Conservation (phyloP, 1,284 basidiomycete genomes). For the Abortiporus biennis region DNA sequence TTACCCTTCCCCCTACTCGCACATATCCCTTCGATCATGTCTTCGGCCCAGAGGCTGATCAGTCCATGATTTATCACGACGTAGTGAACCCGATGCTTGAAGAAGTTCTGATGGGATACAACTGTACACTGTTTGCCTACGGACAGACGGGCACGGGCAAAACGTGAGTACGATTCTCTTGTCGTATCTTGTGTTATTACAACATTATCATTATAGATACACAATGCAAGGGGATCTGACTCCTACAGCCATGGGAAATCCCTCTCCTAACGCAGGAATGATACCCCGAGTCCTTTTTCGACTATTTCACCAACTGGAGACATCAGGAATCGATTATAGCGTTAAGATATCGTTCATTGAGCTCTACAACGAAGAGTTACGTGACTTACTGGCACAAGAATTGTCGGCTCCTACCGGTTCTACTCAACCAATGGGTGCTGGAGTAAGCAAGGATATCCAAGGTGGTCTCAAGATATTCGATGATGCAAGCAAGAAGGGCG, state of each 20-base stretch:
- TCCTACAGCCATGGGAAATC: conserved; percentile 81
- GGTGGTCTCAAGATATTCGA: conserved; percentile 88
- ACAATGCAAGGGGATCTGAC: conserved; percentile 93
- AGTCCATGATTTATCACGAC: conserved; percentile 90
- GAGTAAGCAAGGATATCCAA: conserved; percentile 32
- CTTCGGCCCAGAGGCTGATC: conserved; percentile 96
- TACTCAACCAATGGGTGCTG: conserved; percentile 69
- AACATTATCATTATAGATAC: conserved; percentile 44
- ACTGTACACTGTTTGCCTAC: conserved; percentile 98
- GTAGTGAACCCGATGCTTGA: conserved; percentile 92
- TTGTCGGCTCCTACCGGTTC: conserved; percentile 55
- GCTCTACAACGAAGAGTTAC: conserved; percentile 99
- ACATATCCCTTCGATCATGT: conserved; percentile 92
- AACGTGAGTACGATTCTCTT: conserved; percentile 63
- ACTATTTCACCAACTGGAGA: conserved; percentile 86
- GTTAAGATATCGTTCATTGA: conserved; percentile 96
- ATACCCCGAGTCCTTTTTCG: conserved; percentile 95
- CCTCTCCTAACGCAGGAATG: conserved; percentile 89
- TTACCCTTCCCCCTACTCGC: conserved; percentile 63
- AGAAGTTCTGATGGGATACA: conserved; percentile 93
- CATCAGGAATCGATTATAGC: conserved; percentile 75
- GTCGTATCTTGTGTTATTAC: neutral
- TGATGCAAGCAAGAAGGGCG: conserved; percentile 81
- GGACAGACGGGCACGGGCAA: conserved; percentile 99
- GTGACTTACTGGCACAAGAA: conserved; percentile 82